Conservation (phyloP, 176 grass and related monocot species). For the Thinopyrum elongatum region DNA sequence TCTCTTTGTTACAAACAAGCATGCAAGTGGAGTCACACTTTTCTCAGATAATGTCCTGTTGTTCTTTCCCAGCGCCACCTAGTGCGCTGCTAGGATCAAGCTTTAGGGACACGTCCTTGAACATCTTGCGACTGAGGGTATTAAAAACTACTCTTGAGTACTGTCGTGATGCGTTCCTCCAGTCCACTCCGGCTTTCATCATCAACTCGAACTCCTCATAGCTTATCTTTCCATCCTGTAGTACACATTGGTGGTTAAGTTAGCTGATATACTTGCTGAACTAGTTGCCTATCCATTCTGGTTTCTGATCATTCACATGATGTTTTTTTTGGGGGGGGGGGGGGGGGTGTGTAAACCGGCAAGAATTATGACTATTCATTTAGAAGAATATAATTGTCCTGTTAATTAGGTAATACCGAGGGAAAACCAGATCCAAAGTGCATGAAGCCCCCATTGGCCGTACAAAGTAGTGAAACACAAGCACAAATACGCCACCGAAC, state of each 20-base stretch:
- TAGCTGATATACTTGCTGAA: not conserved
- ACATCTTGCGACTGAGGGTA: conserved; percentile 73
- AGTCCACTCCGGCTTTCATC: conserved; percentile 90
- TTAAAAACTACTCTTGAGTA: conserved; percentile 63
- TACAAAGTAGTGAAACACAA: too few species aligned
- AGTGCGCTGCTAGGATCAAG: not conserved
- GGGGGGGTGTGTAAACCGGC: not conserved
- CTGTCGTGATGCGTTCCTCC: conserved; percentile 74
- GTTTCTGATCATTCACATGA: not conserved
- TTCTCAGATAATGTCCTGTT: conserved; percentile 14
- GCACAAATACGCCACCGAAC: too few species aligned
- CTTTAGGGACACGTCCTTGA: conserved; percentile 55
- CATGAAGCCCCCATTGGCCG: too few species aligned
- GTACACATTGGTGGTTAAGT: not conserved
- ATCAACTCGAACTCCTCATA: conserved; percentile 85
- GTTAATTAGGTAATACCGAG: not conserved
- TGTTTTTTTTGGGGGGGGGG: not conserved
- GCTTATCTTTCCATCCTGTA: conserved; percentile 88
- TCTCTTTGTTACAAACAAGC: not conserved
- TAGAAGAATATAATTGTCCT: not conserved
- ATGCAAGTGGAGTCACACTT: conserved; percentile 7
- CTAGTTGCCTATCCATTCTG: not conserved
- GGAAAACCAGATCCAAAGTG: not conserved
- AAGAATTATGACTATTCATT: not conserved
- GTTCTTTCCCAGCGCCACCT: conserved; percentile 10